Evolutionary conservation across 148 eudicot species (phyloP).

Genomic region (Spergularia bocconei): DNA sequence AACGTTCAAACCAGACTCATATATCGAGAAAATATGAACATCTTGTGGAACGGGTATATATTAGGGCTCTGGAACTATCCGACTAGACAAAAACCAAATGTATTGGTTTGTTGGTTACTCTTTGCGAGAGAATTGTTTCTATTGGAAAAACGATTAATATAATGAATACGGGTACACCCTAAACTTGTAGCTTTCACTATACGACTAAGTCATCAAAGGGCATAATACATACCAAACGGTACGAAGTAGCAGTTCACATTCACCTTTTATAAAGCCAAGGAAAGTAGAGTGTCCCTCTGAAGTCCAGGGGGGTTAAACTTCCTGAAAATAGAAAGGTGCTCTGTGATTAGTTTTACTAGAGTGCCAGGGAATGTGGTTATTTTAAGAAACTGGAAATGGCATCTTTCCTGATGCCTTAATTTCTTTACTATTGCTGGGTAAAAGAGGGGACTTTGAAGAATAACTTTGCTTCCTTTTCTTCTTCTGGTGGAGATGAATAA

Average conservation of each 20-base stretch:
- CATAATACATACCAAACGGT: too few relatives aligned
- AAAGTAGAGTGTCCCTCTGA: conserved; percentile 23
- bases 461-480: conserved; percentile 13
- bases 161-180: too few relatives aligned
- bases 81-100: too few relatives aligned
- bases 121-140: too few relatives aligned
- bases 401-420: conserved; percentile 10
- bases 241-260: not conserved
- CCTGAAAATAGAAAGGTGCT: conserved; percentile 16
- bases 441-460: conserved; percentile 15
- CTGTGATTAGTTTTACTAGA: conserved; percentile 7
- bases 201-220: too few relatives aligned
- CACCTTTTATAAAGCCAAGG: conserved; percentile 20
- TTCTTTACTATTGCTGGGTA: conserved; percentile 17
- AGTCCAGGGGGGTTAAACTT: not conserved
- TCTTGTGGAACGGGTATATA: too few relatives aligned
- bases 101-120: too few relatives aligned
- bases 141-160: too few relatives aligned
- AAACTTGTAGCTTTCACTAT: too few relatives aligned
- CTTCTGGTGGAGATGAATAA: conserved; percentile 12
- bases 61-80: too few relatives aligned
- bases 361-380: conserved; percentile 7
- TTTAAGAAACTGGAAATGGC: conserved; percentile 14
- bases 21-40: too few relatives aligned
- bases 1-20: too few relatives aligned